Percentiles rank a stretch among this genome's conserved stretches.
Evolutionary conservation across 2,329 filamentous ascomycete species (phyloP).

Genomic region (Apiospora koreana): DNA sequence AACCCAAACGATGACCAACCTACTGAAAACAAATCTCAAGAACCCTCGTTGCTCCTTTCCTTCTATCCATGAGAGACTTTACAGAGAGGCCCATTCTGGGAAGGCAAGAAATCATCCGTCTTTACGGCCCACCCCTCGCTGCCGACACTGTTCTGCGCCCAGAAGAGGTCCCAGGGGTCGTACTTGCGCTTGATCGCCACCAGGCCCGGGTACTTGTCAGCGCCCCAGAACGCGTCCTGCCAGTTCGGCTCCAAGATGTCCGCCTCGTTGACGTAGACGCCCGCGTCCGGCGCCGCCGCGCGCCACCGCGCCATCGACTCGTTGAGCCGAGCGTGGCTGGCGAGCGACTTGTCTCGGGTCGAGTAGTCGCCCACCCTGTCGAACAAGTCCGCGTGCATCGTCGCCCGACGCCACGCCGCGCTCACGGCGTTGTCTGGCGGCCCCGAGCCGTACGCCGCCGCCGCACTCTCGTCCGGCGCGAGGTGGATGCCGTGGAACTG

Average conservation of each 20-base stretch:
- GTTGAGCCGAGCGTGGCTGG: conserved; percentile 27
- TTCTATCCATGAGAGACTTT: not conserved
- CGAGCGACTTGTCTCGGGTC: conserved; percentile 24
- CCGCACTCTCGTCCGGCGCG: conserved; percentile 31
- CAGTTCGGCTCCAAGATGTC: conserved; percentile 50
- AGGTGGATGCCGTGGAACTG: conserved; percentile 35
- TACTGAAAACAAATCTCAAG: not conserved
- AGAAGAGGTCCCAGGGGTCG: conserved; percentile 49
- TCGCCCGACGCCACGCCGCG: conserved; percentile 44
- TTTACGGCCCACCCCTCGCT: conserved; percentile 49
- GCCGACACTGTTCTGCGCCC: conserved; percentile 50
- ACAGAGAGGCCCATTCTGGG: conserved; percentile 35
- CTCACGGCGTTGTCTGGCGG: conserved; percentile 34
- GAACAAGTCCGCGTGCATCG: conserved; percentile 37
- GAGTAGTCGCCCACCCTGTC: conserved; percentile 23
- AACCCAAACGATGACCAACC: not conserved
- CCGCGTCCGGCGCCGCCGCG: conserved; percentile 39
- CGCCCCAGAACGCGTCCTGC: conserved; percentile 48
- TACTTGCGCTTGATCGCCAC: conserved; percentile 49
- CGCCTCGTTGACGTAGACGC: conserved; percentile 55
- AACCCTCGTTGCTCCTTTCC: too few relatives aligned
- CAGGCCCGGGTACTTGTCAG: conserved; percentile 41
- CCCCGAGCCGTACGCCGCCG: conserved; percentile 16
- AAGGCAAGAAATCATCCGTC: conserved; percentile 25
- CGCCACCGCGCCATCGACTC: conserved; percentile 30